Conservation (phyloP, 768 basidiomycete species). For the Russula sp. region DNA sequence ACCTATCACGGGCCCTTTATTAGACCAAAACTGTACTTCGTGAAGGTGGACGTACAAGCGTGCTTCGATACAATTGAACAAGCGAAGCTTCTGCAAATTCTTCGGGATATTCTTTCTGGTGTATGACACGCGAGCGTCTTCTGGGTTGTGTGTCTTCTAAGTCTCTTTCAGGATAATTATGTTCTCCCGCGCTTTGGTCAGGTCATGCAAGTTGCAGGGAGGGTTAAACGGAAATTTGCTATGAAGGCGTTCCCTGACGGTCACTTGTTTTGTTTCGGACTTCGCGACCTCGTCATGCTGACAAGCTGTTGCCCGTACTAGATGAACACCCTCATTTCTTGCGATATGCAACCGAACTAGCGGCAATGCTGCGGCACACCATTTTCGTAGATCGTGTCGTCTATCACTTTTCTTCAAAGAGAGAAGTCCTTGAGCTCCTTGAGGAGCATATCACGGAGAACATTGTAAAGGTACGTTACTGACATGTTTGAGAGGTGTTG, state of each 20-base stretch:
- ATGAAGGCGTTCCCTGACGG: constrained; percentile 65
- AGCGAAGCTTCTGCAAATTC: constrained; percentile 68
- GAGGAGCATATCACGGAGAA: constrained; percentile 90
- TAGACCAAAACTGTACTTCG: constrained; percentile 89
- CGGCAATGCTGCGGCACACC: constrained; percentile 57
- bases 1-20: not conserved
- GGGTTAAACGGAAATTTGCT: constrained; percentile 47
- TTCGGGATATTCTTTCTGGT: constrained; percentile 66
- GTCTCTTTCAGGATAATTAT: constrained; percentile 54
- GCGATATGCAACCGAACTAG: constrained; percentile 58
- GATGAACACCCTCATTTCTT: constrained; percentile 75
- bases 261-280: constrained; percentile 24
- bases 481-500: not conserved
- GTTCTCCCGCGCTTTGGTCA: constrained; percentile 64
- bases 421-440: constrained; percentile 63
- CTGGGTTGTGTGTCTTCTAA: not conserved
- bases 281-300: not conserved
- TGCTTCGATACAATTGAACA: constrained; percentile 98
- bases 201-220: constrained; percentile 48
- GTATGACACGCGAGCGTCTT: constrained; percentile 29
- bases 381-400: constrained; percentile 82
- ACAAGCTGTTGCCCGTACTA: constrained; percentile 26
- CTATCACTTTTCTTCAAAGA: constrained; percentile 46
- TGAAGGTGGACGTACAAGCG: constrained; percentile 92
- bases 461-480: constrained; percentile 65